Evolutionary conservation across 2,329 filamentous ascomycete species (phyloP).

Genomic region (Gnomoniopsis sp.): DNA sequence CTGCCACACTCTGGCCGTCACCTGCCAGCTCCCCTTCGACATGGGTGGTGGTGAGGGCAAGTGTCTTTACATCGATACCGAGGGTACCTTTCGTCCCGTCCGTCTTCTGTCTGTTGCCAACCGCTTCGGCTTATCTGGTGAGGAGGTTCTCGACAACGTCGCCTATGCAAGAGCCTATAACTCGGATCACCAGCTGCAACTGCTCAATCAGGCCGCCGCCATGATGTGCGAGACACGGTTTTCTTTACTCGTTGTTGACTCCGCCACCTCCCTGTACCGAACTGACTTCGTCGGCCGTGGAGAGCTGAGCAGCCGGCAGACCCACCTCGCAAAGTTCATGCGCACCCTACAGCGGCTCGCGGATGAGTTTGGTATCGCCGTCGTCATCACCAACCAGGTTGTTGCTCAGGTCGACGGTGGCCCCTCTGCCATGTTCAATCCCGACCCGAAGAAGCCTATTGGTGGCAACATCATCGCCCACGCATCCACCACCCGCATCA

Average conservation of each 20-base stretch:
- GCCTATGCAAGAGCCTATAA: slow-evolving; percentile 98
- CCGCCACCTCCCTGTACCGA: slow-evolving; percentile 89
- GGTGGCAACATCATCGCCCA: slow-evolving; percentile 99
- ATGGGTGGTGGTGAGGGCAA: slow-evolving; percentile 99
- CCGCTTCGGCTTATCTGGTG: slow-evolving; percentile 88
- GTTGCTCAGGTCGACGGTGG: slow-evolving; percentile 97
- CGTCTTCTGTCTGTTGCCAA: slow-evolving; percentile 89
- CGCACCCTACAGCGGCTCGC: slow-evolving; percentile 74
- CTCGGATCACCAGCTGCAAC: slow-evolving; percentile 92
- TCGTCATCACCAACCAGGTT: slow-evolving; percentile 98
- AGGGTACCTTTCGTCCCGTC: slow-evolving; percentile 94
- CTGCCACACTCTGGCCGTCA: slow-evolving; percentile 97
- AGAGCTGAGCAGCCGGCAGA: slow-evolving; percentile 90
- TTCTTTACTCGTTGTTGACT: slow-evolving; percentile 92
- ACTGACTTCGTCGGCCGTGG: slow-evolving; percentile 97
- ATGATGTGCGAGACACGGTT: slow-evolving; percentile 99
- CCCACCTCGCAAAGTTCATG: slow-evolving; percentile 85
- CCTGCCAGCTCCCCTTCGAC: slow-evolving; percentile 95
- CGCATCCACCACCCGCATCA: slow-evolving; percentile 90
- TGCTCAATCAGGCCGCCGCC: slow-evolving; percentile 88
- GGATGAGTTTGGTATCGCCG: slow-evolving; percentile 89
- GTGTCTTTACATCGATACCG: slow-evolving; percentile 97
- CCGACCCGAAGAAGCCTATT: slow-evolving; percentile 98
- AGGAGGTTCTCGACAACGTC: slow-evolving; percentile 97
- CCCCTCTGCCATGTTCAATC: slow-evolving; percentile 94